A percentile compares a stretch with the other conserved stretches of the same genome.
These are phyloP conservation scores for Grosmannia huntii DNA, from an alignment of 2,329 filamentous ascomycete species.

Conservation along the genomic window DNA sequence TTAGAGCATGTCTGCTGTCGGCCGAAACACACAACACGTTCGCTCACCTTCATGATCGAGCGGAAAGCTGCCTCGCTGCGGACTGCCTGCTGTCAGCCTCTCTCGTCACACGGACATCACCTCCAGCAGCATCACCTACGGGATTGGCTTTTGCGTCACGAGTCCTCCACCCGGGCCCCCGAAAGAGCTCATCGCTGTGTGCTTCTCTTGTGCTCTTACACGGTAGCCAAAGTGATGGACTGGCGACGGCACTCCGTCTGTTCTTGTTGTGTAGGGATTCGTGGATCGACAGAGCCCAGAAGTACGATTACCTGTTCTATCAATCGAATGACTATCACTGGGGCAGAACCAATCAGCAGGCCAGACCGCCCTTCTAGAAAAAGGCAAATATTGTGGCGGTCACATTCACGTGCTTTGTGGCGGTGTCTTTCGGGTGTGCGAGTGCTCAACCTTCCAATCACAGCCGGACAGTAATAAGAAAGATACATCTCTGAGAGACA, in stretches of 20 bases:
- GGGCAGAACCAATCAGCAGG: background rate
- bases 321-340: background rate
- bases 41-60: slow-evolving; percentile 72
- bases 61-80: slow-evolving; percentile 89
- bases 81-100: slow-evolving; percentile 34
- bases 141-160: slow-evolving; percentile 18
- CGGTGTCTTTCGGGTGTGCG: background rate
- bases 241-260: background rate
- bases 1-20: background rate
- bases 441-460: background rate
- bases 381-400: background rate
- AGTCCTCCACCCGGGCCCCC: slow-evolving; percentile 16
- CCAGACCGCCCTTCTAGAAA: background rate
- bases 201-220: background rate
- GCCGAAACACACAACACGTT: no score
- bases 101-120: background rate
- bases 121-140: slow-evolving; percentile 15
- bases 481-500: no score
- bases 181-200: slow-evolving; percentile 15
- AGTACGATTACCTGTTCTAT: background rate
- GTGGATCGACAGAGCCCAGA: background rate
- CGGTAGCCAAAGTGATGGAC: background rate
- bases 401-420: background rate
- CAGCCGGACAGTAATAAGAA: background rate
- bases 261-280: background rate